Evolutionary conservation across 176 grass and related monocot genomes (phyloP), one percentile per base, ranked within the genome.

Genomic region (Raddia distichophylla): DNA sequence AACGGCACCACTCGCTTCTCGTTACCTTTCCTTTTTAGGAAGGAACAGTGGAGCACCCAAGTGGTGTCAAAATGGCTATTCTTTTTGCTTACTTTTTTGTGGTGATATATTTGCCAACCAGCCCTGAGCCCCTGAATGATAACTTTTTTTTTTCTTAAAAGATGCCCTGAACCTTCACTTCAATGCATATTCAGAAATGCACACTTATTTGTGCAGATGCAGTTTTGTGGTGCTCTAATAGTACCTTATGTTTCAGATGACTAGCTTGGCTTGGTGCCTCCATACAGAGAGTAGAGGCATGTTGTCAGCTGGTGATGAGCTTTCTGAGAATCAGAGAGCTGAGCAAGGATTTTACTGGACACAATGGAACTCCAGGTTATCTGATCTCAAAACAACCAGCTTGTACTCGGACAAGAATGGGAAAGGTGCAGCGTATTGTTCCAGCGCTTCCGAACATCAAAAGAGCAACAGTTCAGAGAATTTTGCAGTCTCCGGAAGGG

Each of bases 221-320:
- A 35, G 1, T 56, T 54, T 52, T 6, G 33, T 74, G 22, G 52
- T 44, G 42, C 71, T 82, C 33, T 78, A 73, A 88, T 27, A 15
- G 12, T 22, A 2, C 14, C 22, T 16, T 11, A 56, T n/a, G 8
- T 52, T 54, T 84, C 89, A 88, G 81, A 81, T 85, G 65, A 85
- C 71, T 65, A 82, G 54, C 64, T 88, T 88, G 85, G 46, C 77
- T 2, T 88, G 77, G 67, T 82, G 78, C 62, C 47, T 72, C 49
- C 50, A 81, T n/a, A 20, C 76, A 69, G 81, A 78, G 32, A 58
- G 70, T 70, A 85, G 76, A 14, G 40, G 58, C 71, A 14, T 50
- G 3, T 22, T 65, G 43, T 54, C 85, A 49, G 58, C 22, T 19
- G 82, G 78, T n/a, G 77, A 77, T 46, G 85, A 85, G 18, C 37